These are phyloP conservation scores for Vaccinium vitisidaea DNA, from an alignment of 148 eudicot species.

Conservation along the genomic window DNA sequence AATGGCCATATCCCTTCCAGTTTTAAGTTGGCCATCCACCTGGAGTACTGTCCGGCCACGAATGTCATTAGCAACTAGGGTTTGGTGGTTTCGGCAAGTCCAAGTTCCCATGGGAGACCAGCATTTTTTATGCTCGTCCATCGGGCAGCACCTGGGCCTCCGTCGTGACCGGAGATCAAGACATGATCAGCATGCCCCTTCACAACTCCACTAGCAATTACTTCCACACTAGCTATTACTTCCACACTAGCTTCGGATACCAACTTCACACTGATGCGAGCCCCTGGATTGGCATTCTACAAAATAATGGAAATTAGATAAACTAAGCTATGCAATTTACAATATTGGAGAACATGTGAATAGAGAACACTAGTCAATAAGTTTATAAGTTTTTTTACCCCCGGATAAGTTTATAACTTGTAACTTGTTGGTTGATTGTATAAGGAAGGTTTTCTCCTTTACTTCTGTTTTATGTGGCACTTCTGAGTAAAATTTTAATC, in stretches of 20 bases:
- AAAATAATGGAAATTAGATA: conserved; percentile 4
- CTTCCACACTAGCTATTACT: conserved; percentile 97
- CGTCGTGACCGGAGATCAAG: conserved; percentile 93
- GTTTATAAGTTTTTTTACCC: no score
- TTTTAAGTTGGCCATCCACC: conserved; percentile 91
- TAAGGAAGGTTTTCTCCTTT: no score
- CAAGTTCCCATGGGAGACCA: conserved; percentile 99
- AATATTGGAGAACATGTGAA: conserved; percentile 23
- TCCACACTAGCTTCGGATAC: conserved; percentile 99
- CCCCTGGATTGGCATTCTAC: conserved; percentile 92
- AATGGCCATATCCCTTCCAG: conserved; percentile 92
- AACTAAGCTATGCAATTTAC: background rate
- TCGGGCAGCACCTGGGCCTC: conserved; percentile 94
- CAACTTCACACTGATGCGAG: conserved; percentile 88
- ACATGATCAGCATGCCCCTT: conserved; percentile 98
- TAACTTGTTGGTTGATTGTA: no score
- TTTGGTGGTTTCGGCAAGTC: conserved; percentile 96
- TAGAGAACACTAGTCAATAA: conserved; percentile 17
- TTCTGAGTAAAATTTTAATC: no score
- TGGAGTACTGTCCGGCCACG: conserved; percentile 90
- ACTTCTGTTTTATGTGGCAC: no score
- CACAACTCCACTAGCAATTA: conserved; percentile 93
- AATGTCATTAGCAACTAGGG: conserved; percentile 92
- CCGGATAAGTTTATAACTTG: no score
- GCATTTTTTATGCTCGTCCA: conserved; percentile 99